phyloP scores from a whole-genome alignment of 2,329 filamentous ascomycete species.

The Cercospora nicotianae region DNA sequence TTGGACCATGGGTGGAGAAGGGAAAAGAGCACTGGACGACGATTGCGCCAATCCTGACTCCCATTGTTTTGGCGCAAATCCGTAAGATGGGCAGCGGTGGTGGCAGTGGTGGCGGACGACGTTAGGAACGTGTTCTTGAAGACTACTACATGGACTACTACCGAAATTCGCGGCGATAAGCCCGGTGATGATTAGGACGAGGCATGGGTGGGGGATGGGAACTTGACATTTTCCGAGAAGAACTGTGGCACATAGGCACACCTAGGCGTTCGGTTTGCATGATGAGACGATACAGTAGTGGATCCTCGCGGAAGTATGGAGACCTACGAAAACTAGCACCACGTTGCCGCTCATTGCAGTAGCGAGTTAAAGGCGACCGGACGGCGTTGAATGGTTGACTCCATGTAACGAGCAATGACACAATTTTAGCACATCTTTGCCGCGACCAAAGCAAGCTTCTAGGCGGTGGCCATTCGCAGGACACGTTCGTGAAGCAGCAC shows the following conservation, averaged over 20 bases:
- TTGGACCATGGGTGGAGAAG: conserved; percentile 37
- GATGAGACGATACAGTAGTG: neutral
- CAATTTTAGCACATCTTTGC: neutral
- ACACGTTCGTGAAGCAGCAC: neutral
- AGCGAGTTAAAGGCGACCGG: neutral
- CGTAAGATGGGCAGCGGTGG: conserved; percentile 23
- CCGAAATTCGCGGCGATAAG: neutral
- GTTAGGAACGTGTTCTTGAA: conserved; percentile 11
- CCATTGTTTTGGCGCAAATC: conserved; percentile 34
- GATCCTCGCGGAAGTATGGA: neutral
- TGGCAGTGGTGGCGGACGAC: conserved; percentile 6
- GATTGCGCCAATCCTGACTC: conserved; percentile 37
- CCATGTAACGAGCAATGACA: neutral
- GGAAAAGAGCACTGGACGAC: conserved; percentile 39
- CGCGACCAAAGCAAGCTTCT: neutral
- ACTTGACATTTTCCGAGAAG: neutral
- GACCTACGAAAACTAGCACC: neutral
- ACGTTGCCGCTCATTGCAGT: neutral
- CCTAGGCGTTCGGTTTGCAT: neutral
- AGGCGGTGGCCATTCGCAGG: neutral
- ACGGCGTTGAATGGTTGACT: neutral
- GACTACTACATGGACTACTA: conserved; percentile 1
- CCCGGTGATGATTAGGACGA: neutral
- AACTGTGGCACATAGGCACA: neutral
- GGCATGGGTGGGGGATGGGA: neutral